Base-by-base conservation (phyloP, 169 alveolate species). In the Cryptosporidium viatorum region DNA sequence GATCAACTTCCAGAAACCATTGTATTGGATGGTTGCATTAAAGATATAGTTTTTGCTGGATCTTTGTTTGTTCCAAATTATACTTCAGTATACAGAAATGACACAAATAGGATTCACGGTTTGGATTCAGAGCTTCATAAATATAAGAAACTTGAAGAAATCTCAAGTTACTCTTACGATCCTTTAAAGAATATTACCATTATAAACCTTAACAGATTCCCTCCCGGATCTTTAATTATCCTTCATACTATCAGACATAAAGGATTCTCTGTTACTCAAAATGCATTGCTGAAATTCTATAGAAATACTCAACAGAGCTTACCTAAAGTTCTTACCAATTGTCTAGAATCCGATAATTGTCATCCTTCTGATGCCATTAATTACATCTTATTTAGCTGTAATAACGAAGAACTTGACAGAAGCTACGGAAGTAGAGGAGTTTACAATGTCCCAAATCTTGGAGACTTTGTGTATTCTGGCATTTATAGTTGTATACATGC, bases 371-470 rank as follows among this genome's bases (percentile, higher is more conserved):
- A 80, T 12, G 95, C 92, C 3, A 85, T 94, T 18, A 96, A 95
- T 75, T 94, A 93, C 62, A 85, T 95, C 3, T 85, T 97, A 14
- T 97, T 71, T 80, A 92, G 94, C 43, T 95, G 98, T 52, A 92
- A 94, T n/a, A 86, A 62, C 50, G 98, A 96, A 75, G 98, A 96
- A 71, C 69, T 70, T 50, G 97, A 94, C 67, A 75, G 93, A 31
- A 85, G 95, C 8, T 39, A 69, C 14, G 95, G 96, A 18, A 69
- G 51, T 39, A 91, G 97, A 80, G 97, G 98, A 9, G 93, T 80
- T 7, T 92, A 91, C 69, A 73, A 71, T n/a, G 70, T 92, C 4
- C 86, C 91, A 21, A 91, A 91, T 33, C 50, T n/a, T 59, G 89
- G 89, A 7, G 89, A 80, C 45, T 62, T 80, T 18, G 69, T 26